Conservation (phyloP, 192 early-diverging fungal species). For the Coemansia sp. region DNA sequence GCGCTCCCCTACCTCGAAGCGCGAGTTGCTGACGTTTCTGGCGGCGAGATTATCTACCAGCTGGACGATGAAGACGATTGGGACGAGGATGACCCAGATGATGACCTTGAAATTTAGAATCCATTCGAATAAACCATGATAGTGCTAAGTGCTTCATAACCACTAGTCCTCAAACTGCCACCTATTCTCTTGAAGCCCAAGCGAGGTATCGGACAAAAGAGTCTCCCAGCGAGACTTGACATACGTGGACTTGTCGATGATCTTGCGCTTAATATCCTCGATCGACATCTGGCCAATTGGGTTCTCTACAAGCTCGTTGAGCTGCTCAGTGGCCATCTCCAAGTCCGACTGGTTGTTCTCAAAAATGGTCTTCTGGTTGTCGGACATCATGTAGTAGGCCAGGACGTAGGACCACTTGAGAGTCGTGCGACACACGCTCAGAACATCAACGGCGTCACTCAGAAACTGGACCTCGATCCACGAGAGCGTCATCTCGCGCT, state of each 20-base stretch:
- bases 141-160: not conserved
- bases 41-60: conserved; percentile 70
- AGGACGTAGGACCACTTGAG: conserved; percentile 98
- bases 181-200: conserved; percentile 77
- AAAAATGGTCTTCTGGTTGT: conserved; percentile 89
- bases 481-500: conserved; percentile 79
- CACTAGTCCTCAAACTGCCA: conserved; percentile 66
- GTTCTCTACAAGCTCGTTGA: conserved; percentile 89
- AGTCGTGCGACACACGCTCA: conserved; percentile 85
- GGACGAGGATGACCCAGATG: conserved; percentile 91
- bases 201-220: conserved; percentile 86
- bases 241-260: conserved; percentile 93
- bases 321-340: conserved; percentile 95
- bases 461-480: conserved; percentile 99
- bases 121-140: not conserved
- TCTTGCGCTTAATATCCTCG: conserved; percentile 76
- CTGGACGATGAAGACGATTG: conserved; percentile 86
- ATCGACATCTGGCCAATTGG: conserved; percentile 71
- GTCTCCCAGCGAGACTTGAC: conserved; percentile 86
- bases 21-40: conserved; percentile 3
- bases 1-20: conserved; percentile 80
- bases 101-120: conserved; percentile 78
- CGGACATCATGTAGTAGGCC: conserved; percentile 86
- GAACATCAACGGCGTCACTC: conserved; percentile 84
- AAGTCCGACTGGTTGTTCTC: conserved; percentile 98